Evolutionary conservation across 306 rosid genomes (phyloP), one percentile per base, ranked within the genome.

Genomic region (Vigna reflexopilosa): DNA sequence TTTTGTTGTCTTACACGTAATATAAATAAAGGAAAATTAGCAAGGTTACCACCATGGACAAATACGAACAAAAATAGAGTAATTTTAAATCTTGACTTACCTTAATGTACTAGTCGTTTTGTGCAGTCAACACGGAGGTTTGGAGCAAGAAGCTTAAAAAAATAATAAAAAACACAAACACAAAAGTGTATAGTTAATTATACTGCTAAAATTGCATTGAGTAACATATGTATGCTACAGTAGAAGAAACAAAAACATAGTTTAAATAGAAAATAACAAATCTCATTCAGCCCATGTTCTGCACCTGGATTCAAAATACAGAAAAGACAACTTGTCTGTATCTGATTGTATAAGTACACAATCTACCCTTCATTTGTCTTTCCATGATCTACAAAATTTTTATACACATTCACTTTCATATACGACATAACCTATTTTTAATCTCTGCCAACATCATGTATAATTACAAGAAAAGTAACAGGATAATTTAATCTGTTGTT

Each of bases 371-470:
- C 73, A 13, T 20, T 67, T 44, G 54, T 67, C 72, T 42, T 66
- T 66, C 17, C 22, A 55, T 51, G 26, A 38, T 20, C 40, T 11
- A 47, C 8, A 47, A 40, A 67, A 67, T 42, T 59, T 70, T 83
- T 73, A 63, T 55, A 42, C 66, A 59, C 75, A 70, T 71, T 81
- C 85, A 82, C 78, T 79, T 82, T 84, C 82, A 84, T 61, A 75
- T 87, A 84, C 83, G 83, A 62, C 47, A 63, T 67, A 55, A 56
- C 15, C 67, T 59, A 55, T 64, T 78, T 61, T 61, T 78, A 81
- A 88, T 75, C 80, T 77, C 83, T 59, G 77, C 83, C 67, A 52
- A 72, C 85, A 51, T 32, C 73, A 69, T 40, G 59, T 36, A 50
- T 80, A 80, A 52, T 80, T 80, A 63, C 74, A 11, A 17, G 69